Evolutionary conservation across 768 basidiomycete species (phyloP).

Genomic region (Amylocystis lapponica): DNA sequence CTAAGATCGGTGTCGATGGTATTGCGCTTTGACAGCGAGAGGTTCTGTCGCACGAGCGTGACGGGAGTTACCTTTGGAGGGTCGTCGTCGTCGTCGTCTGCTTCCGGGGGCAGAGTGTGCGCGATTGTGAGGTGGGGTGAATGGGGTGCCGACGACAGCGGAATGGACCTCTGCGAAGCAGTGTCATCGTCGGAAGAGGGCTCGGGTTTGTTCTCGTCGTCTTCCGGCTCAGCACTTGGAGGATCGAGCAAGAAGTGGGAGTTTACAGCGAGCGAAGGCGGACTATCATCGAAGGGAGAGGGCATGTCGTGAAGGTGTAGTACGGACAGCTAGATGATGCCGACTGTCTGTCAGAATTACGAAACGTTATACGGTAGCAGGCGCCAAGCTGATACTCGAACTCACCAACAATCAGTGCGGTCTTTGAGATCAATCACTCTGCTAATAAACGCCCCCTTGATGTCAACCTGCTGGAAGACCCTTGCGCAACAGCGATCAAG

Average conservation of each 20-base stretch:
- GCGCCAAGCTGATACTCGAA: too few relatives aligned
- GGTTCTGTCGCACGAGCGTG: constrained; percentile 16
- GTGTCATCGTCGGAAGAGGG: constrained; percentile 55
- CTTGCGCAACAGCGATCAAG: too few relatives aligned
- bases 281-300: constrained; percentile 11
- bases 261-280: constrained; percentile 12
- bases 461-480: too few relatives aligned
- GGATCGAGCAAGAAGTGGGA: constrained; percentile 17
- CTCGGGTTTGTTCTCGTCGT: constrained; percentile 7
- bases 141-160: constrained; percentile 57
- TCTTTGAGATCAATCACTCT: too few relatives aligned
- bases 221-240: constrained; percentile 10
- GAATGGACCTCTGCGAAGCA: constrained; percentile 73
- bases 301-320: constrained; percentile 7
- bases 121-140: constrained; percentile 37
- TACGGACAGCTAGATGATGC: too few relatives aligned
- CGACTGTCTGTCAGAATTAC: too few relatives aligned
- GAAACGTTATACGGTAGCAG: too few relatives aligned
- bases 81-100: constrained; percentile 6
- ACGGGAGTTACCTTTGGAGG: constrained; percentile 19
- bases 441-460: too few relatives aligned
- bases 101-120: constrained; percentile 13
- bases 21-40: constrained; percentile 14
- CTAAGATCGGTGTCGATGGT: constrained; percentile 45
- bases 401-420: too few relatives aligned